A percentile compares a stretch with the other conserved stretches of the same genome.
These are phyloP conservation scores for Sphagnum contortum DNA, from an alignment of 225 moss, liverwort and hornwort genomes.

Conservation along the genomic window DNA sequence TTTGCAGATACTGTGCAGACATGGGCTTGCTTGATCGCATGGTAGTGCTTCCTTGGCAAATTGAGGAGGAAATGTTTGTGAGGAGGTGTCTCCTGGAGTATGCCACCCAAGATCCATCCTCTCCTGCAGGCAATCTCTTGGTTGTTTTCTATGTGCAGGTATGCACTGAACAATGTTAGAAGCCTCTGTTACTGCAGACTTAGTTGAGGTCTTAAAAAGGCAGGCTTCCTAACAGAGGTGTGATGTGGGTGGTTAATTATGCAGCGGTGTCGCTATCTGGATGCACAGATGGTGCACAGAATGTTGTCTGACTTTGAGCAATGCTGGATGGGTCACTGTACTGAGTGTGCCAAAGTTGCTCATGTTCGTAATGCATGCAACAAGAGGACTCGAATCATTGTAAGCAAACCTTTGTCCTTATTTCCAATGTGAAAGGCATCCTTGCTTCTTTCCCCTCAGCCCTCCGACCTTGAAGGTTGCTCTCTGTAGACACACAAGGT, in stretches of 20 bases:
- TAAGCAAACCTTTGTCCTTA: slow-evolving; percentile 18
- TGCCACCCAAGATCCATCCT: slow-evolving; percentile 73
- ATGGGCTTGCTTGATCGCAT: slow-evolving; percentile 58
- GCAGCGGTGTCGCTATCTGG: slow-evolving; percentile 68
- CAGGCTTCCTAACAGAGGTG: neutral
- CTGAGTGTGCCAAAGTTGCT: slow-evolving; percentile 43
- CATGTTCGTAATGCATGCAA: slow-evolving; percentile 53
- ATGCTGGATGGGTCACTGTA: slow-evolving; percentile 39
- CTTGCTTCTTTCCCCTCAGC: too few species aligned
- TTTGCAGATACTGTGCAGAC: slow-evolving; percentile 65
- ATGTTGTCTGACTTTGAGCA: slow-evolving; percentile 53
- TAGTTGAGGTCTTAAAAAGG: neutral
- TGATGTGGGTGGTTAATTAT: slow-evolving; percentile 1
- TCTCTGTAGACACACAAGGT: too few species aligned
- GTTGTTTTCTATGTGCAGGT: slow-evolving; percentile 86
- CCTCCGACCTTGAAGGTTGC: too few species aligned
- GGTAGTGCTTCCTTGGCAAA: slow-evolving; percentile 79
- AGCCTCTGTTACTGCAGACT: too few species aligned
- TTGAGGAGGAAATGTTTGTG: slow-evolving; percentile 77
- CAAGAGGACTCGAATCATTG: slow-evolving; percentile 65
- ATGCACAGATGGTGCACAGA: slow-evolving; percentile 69
- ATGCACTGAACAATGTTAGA: neutral
- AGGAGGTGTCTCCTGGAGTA: slow-evolving; percentile 72
- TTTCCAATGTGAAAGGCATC: too few species aligned
- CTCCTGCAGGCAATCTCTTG: slow-evolving; percentile 69